These are phyloP conservation scores for Hericium alpestre DNA, from an alignment of 768 basidiomycete genomes.

Conservation along the genomic window DNA sequence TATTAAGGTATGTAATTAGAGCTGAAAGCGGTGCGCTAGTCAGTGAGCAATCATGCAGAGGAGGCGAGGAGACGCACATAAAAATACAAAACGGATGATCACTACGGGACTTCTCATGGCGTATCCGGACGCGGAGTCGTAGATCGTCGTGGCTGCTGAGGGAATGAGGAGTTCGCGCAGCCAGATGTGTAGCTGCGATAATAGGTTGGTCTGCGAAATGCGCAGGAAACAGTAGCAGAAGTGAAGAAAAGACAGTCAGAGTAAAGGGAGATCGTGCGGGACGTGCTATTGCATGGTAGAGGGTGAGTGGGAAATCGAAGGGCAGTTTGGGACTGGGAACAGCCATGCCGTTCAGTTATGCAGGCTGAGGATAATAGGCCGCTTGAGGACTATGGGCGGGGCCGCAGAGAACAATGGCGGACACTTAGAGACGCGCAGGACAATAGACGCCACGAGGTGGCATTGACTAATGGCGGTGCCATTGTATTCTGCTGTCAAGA, in stretches of 20 bases:
- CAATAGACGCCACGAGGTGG: no score
- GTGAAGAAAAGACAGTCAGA: background rate
- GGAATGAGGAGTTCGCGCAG: background rate
- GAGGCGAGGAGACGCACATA: conserved; percentile 14
- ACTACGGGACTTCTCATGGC: background rate
- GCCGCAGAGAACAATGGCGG: background rate
- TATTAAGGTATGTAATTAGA: conserved; percentile 32
- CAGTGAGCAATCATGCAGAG: background rate
- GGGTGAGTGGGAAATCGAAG: background rate
- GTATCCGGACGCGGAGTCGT: background rate
- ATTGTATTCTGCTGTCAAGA: background rate
- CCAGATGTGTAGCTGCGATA: background rate
- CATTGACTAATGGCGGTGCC: background rate
- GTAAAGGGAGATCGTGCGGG: background rate
- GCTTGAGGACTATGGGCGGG: background rate
- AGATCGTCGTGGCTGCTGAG: no score
- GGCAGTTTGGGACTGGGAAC: background rate
- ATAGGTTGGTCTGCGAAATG: background rate
- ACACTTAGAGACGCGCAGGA: no score
- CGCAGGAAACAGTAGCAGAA: background rate
- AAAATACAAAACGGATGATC: conserved; percentile 39
- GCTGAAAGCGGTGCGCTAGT: background rate
- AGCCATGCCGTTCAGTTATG: background rate
- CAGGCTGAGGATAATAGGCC: background rate
- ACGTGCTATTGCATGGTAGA: background rate